Percentiles rank a stretch among this genome's conserved stretches.
These are phyloP conservation scores for Starmerella potacharoeniae DNA, from an alignment of 805 yeast genomes.

Conservation along the genomic window DNA sequence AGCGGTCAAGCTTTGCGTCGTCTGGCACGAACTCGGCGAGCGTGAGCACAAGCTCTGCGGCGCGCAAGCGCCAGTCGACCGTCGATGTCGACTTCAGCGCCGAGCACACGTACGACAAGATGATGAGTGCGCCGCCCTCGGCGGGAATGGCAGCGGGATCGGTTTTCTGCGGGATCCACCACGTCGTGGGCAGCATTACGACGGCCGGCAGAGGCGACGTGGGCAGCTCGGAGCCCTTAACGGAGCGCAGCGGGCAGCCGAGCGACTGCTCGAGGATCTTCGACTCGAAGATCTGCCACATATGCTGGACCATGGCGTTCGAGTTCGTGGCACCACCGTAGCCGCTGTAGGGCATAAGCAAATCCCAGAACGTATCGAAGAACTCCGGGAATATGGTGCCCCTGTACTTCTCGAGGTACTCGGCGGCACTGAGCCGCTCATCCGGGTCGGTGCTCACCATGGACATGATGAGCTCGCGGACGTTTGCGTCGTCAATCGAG, in stretches of 20 bases:
- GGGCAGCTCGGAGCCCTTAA: constrained; percentile 6
- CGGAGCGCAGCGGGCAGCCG: constrained; percentile 1
- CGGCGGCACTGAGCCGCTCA: constrained; percentile 45
- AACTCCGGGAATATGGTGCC: constrained; percentile 50
- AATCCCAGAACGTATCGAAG: constrained; percentile 43
- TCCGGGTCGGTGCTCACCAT: constrained; percentile 58
- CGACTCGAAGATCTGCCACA: constrained; percentile 26
- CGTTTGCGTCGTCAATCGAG: constrained; percentile 42
- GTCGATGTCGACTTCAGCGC: constrained; percentile 49
- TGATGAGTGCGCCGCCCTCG: constrained; percentile 41
- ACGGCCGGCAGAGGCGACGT: constrained; percentile 12
- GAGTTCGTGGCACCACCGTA: constrained; percentile 31
- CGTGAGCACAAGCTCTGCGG: constrained; percentile 64
- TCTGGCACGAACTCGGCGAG: constrained; percentile 68
- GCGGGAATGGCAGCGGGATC: not conserved
- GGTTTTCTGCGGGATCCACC: constrained; percentile 10
- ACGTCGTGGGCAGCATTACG: constrained; percentile 6
- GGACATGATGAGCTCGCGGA: constrained; percentile 45
- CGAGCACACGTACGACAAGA: constrained; percentile 48
- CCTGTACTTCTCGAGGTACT: constrained; percentile 41
- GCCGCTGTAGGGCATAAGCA: constrained; percentile 19
- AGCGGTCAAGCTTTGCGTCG: constrained; percentile 73
- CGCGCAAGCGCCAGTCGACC: constrained; percentile 50
- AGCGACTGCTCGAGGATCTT: constrained; percentile 10
- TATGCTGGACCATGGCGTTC: constrained; percentile 46